Evolutionary conservation across 2,329 filamentous ascomycete species (phyloP).

Genomic region (Colletotrichum sp.): DNA sequence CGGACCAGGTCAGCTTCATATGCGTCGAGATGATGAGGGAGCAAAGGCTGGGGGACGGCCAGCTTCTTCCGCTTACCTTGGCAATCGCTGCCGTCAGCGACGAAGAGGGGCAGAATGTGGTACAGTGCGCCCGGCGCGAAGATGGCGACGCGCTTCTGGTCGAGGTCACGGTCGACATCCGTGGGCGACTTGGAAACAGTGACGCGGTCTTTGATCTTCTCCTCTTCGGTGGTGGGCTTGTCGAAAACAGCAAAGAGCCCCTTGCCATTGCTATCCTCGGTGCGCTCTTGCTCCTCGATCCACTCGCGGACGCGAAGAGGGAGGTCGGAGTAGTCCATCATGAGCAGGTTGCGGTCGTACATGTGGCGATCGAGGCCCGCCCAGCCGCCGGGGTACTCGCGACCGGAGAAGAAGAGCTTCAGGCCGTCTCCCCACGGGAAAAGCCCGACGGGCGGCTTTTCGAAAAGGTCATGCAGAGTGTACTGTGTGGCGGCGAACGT

Average conservation of each 20-base stretch:
- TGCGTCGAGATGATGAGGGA: background rate
- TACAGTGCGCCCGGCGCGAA: constrained; percentile 50
- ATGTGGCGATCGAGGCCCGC: constrained; percentile 57
- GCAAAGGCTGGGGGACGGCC: background rate
- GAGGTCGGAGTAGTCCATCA: constrained; percentile 50
- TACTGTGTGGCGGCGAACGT: constrained; percentile 45
- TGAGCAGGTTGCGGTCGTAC: constrained; percentile 50
- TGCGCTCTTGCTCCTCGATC: constrained; percentile 49
- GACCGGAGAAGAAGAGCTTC: constrained; percentile 42
- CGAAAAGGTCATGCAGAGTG: constrained; percentile 47
- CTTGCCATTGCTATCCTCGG: constrained; percentile 32
- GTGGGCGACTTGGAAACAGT: constrained; percentile 22
- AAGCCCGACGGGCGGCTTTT: constrained; percentile 41
- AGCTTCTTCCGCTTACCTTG: constrained; percentile 31
- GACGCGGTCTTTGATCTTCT: constrained; percentile 42
- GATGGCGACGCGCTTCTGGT: constrained; percentile 38
- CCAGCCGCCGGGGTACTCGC: constrained; percentile 57
- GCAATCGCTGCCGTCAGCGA: constrained; percentile 40
- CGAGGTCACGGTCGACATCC: constrained; percentile 27
- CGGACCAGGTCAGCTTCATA: background rate
- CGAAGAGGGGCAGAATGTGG: constrained; percentile 46
- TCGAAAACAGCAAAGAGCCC: constrained; percentile 47
- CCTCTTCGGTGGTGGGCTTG: constrained; percentile 40
- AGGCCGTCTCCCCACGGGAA: constrained; percentile 43
- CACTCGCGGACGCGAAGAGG: constrained; percentile 50